phyloP scores from a whole-genome alignment of 306 rosid species.

The Cucumis sativus region DNA sequence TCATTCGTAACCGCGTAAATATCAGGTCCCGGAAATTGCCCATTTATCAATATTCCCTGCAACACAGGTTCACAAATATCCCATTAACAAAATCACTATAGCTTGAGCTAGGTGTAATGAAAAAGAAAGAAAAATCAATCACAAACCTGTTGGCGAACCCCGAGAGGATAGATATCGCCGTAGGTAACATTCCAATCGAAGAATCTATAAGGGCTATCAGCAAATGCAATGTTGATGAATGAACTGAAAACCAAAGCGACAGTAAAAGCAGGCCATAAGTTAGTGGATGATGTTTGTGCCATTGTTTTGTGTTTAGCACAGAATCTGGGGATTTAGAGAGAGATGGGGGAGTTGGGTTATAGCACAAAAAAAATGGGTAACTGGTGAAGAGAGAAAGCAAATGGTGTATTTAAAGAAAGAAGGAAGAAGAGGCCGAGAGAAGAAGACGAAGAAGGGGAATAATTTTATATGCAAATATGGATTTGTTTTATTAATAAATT shows the following conservation, averaged over 20 bases:
- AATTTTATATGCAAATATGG: no score
- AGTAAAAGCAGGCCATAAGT: not conserved
- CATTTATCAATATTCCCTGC: conserved; percentile 79
- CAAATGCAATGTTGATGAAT: not conserved
- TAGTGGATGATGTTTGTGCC: not conserved
- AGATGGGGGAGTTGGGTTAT: not conserved
- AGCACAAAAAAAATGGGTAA: not conserved
- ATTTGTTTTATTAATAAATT: no score
- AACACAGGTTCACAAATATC: not conserved
- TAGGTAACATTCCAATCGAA: conserved; percentile 70
- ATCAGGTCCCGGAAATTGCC: conserved; percentile 82
- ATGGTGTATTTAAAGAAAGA: not conserved
- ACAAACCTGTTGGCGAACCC: conserved; percentile 45
- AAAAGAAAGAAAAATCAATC: no score
- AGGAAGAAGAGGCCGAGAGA: not conserved
- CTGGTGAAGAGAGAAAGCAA: not conserved
- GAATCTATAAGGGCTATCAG: conserved; percentile 60
- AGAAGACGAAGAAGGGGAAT: no score
- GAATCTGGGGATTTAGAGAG: not conserved
- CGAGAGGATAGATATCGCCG: conserved; percentile 66
- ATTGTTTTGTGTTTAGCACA: not conserved
- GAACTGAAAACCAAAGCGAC: conserved; percentile 12
- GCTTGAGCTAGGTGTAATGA: no score
- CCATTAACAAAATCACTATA: not conserved
- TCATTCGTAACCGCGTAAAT: conserved; percentile 70